Base-by-base conservation (phyloP, 2,329 filamentous ascomycete species). In the Xylaria arbuscula region DNA sequence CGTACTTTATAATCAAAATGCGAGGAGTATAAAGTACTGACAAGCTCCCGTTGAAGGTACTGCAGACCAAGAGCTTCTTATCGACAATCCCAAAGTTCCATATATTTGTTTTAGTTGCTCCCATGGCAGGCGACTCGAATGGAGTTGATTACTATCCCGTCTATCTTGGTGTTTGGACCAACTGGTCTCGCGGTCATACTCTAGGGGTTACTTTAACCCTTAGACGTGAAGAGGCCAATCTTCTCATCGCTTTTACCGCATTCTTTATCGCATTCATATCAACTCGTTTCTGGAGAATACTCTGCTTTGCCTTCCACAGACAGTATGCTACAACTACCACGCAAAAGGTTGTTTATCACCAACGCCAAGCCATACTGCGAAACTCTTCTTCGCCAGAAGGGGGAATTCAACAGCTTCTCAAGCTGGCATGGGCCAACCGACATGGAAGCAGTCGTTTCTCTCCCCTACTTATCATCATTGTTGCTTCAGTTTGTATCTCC, bases 241-340 rank as follows among this genome's bases (percentile, higher is more conserved):
- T 68, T 34, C 42, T 68, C 17, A 57, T 68, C 11, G 66, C 66
- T 0, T 65, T 68, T 24, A 64, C 53, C 2, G 61, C 66, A 9
- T 58, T 65, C 24, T 68, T 64, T 13, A 40, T 68, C 15, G 50
- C 61, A 1, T 57, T 60, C 10, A 22, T 68, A 15, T 19, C 56
- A 6, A 55, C 38, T 36, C 56, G 66, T 9, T 34, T 60, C 10
- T 68, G 66, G 66, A 54, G 57, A n/a, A 58, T 68, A 3, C 1
- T 62, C 2, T 68, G 60, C 19, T 62, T 68, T 38, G 56, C 38
- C 17, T 58, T 62, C n/a, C 62, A 68, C 28, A 40, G 56, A 3
- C 6, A 17, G 2, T 50, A 54, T 54, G 59, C 66, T 6, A 56
- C 62, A 24, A 1, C 57, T 17, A 22, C 32, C 1, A 17, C 11